These are phyloP conservation scores for Pythium aphanidermatum DNA, from an alignment of 352 stramenopile species.

Conservation along the genomic window DNA sequence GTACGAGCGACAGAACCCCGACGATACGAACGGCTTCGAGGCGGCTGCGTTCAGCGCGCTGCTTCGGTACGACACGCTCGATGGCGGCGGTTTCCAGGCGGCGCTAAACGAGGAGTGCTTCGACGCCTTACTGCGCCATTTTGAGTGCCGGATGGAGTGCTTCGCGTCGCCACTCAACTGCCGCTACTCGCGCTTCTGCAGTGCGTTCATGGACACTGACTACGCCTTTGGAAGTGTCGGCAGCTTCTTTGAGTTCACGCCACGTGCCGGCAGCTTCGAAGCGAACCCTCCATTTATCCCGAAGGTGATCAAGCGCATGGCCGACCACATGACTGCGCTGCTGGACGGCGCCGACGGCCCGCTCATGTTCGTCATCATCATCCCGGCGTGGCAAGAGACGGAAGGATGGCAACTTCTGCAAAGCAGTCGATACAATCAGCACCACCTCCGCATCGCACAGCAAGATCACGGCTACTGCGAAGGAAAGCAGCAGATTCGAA, in stretches of 20 bases:
- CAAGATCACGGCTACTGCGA: slow-evolving; percentile 90
- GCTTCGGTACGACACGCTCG: slow-evolving; percentile 90
- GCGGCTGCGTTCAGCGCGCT: slow-evolving; percentile 85
- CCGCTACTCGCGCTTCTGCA: slow-evolving; percentile 88
- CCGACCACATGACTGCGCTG: slow-evolving; percentile 79
- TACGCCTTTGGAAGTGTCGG: slow-evolving; percentile 85
- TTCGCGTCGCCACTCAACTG: slow-evolving; percentile 95
- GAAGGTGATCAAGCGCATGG: slow-evolving; percentile 89
- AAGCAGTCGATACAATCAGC: slow-evolving; percentile 67
- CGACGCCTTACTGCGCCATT: slow-evolving; percentile 85
- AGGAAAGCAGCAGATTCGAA: slow-evolving; percentile 88
- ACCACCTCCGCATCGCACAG: slow-evolving; percentile 67
- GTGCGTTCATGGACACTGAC: slow-evolving; percentile 87
- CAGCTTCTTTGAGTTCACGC: slow-evolving; percentile 92
- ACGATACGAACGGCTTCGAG: slow-evolving; percentile 38
- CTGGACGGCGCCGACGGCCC: slow-evolving; percentile 54
- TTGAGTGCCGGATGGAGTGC: slow-evolving; percentile 91
- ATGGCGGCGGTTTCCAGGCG: slow-evolving; percentile 91
- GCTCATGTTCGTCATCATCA: slow-evolving; percentile 90
- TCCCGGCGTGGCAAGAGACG: slow-evolving; percentile 85
- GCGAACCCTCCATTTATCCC: slow-evolving; percentile 95
- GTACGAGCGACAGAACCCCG: slow-evolving; percentile 50
- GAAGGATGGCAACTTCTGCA: slow-evolving; percentile 79
- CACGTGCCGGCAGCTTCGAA: slow-evolving; percentile 86
- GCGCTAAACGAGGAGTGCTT: slow-evolving; percentile 91